Evolutionary conservation across 1,284 basidiomycete genomes (phyloP).

Genomic region (Fomitopsis palustris): DNA sequence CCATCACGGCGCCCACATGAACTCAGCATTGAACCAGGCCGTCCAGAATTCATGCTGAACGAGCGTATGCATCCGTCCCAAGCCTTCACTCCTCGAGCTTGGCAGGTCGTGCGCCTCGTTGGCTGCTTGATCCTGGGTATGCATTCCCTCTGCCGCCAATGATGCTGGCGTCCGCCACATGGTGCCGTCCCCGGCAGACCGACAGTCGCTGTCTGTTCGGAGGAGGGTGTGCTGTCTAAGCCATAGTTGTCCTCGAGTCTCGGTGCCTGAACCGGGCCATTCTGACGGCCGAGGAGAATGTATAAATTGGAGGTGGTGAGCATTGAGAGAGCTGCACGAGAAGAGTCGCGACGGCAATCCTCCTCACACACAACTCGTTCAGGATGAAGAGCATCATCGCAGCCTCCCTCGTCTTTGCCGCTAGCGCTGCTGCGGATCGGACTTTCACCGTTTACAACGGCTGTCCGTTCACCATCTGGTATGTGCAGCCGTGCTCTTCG

Average conservation of each 20-base stretch:
- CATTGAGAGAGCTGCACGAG: not conserved
- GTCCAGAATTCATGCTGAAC: not conserved
- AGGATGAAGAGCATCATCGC: slow-evolving; percentile 13
- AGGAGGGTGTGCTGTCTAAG: not conserved
- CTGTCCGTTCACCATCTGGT: slow-evolving; percentile 31
- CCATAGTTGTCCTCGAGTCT: not conserved
- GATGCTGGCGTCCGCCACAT: not conserved
- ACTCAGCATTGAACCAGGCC: not conserved
- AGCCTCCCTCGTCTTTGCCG: slow-evolving; percentile 11
- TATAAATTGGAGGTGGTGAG: not conserved
- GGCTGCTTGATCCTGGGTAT: not conserved
- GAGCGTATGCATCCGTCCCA: not conserved
- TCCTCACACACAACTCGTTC: not conserved
- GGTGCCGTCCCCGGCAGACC: not conserved
- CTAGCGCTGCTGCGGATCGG: slow-evolving; percentile 4
- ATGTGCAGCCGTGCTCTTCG: slow-evolving; percentile 3
- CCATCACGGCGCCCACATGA: not conserved
- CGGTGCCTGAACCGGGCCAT: not conserved
- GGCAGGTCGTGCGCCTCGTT: not conserved
- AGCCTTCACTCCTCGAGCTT: not conserved
- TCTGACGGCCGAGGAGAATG: not conserved
- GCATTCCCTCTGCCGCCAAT: not conserved
- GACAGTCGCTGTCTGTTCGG: not conserved
- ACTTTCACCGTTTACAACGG: slow-evolving; percentile 29
- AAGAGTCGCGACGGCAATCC: not conserved